Evolutionary conservation across 2,329 filamentous ascomycete genomes (phyloP), one percentile per base, ranked within the genome.

Genomic region (Stemphylium vesicarium): DNA sequence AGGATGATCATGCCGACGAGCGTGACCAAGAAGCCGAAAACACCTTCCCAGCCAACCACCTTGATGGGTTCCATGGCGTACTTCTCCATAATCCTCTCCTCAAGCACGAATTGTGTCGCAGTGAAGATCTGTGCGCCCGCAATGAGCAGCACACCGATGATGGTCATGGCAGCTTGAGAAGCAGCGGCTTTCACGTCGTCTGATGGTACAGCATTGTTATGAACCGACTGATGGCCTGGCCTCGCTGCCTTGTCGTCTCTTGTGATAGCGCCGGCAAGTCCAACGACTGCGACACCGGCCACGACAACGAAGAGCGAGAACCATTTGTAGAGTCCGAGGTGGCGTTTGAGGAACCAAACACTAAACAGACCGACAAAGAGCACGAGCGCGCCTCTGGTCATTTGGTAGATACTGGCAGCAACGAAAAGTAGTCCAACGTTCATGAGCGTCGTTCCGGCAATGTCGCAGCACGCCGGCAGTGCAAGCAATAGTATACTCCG

Each of bases 41-140:
- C 66, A 16, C 95, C 95, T 77, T 99, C 95, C 92, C 93, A 99
- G 29, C 93, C 94, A 26, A 99, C 95, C 16, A 97, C 92, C 68
- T 88, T 88, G 60, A 99, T 86, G 1, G 95, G 94, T 67, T 95
- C 90, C 76, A 90, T 83, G n/a, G 84, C 84, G 66, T 90, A 91
- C 62, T 86, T 83, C 74, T 90, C 87, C 71, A 99, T 84, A 62
- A 99, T 92, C 81, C 88, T 95, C 79, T 99, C 95, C 76, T 99
- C 95, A 3, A 96, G 79, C 20, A 98, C 95, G 69, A 98, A 99
- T 75, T 99, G 95, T 1, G 91, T 91, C 0, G 95, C 95, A 0
- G 95, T 98, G 74, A 99, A 98, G 71, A 99, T 90, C 78, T 99
- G 95, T 1, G 94, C 95, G 2, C 89, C 90, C 3, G 95, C 95